Evolutionary conservation across 805 yeast genomes (phyloP).

Genomic region (Schwanniomyces polymorphus): DNA sequence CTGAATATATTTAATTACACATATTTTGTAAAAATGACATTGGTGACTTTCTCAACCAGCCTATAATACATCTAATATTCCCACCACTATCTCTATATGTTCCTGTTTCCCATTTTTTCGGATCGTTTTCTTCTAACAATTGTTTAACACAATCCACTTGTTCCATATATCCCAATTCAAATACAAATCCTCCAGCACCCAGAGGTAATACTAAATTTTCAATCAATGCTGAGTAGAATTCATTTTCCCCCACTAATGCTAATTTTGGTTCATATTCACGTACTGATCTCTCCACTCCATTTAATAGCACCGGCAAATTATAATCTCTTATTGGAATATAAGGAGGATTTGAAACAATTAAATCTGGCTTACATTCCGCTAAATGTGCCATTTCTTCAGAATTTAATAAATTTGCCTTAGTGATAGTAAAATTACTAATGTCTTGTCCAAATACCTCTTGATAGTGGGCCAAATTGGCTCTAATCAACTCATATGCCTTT

Average conservation of each 20-base stretch:
- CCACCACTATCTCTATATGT: constrained; percentile 50
- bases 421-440: constrained; percentile 6
- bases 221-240: constrained; percentile 64
- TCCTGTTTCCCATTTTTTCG: constrained; percentile 50
- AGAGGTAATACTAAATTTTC: constrained; percentile 40
- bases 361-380: constrained; percentile 28
- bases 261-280: constrained; percentile 67
- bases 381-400: constrained; percentile 1
- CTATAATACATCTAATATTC: constrained; percentile 60
- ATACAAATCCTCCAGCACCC: constrained; percentile 58
- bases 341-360: constrained; percentile 89
- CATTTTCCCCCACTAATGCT: constrained; percentile 79
- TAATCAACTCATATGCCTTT: constrained; percentile 52
- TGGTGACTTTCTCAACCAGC: constrained; percentile 44
- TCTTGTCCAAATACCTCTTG: background rate
- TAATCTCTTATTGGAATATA: constrained; percentile 61
- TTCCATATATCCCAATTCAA: constrained; percentile 67
- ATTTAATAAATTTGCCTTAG: constrained; percentile 14
- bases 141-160: constrained; percentile 52
- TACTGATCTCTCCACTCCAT: constrained; percentile 66
- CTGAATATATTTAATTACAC: constrained; percentile 6
- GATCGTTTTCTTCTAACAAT: constrained; percentile 6
- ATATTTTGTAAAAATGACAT: constrained; percentile 7
- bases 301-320: constrained; percentile 20
- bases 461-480: constrained; percentile 34